A percentile compares a stretch with the other conserved stretches of the same genome.
These are phyloP conservation scores for Geranium brycei DNA, from an alignment of 345 rosid genomes.

Conservation along the genomic window DNA sequence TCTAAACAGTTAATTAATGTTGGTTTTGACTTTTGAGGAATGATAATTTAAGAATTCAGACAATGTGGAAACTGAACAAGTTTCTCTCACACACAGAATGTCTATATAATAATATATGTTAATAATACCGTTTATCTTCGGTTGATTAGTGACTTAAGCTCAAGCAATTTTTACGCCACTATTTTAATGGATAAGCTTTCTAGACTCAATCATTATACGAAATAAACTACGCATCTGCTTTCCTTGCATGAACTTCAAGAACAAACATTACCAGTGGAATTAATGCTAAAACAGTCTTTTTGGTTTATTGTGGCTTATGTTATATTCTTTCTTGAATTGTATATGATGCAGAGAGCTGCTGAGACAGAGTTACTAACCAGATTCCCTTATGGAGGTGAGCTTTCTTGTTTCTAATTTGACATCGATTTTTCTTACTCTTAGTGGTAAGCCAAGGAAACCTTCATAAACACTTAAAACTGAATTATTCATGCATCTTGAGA, in stretches of 20 bases:
- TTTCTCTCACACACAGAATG: too few species aligned
- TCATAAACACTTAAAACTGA: not conserved
- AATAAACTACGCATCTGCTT: not conserved
- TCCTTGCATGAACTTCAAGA: not conserved
- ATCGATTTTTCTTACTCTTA: not conserved
- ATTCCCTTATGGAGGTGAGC: constrained; percentile 80
- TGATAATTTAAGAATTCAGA: too few species aligned
- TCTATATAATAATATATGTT: too few species aligned
- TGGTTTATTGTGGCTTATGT: constrained; percentile 3
- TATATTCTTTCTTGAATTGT: constrained; percentile 8
- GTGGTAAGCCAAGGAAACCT: not conserved
- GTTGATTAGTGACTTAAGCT: too few species aligned
- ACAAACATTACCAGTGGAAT: not conserved
- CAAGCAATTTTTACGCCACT: too few species aligned
- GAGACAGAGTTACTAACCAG: constrained; percentile 82
- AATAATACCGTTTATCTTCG: too few species aligned
- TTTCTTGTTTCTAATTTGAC: constrained; percentile 4
- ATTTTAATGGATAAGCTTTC: too few species aligned
- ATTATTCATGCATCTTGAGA: not conserved
- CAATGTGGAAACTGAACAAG: not conserved
- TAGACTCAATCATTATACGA: not conserved
- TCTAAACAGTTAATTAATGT: not conserved
- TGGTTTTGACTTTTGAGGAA: not conserved
- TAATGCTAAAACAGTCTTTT: not conserved
- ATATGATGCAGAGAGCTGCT: constrained; percentile 63